These are phyloP conservation scores for Barnettozyma salicaria DNA, from an alignment of 805 yeast genomes.

Conservation along the genomic window DNA sequence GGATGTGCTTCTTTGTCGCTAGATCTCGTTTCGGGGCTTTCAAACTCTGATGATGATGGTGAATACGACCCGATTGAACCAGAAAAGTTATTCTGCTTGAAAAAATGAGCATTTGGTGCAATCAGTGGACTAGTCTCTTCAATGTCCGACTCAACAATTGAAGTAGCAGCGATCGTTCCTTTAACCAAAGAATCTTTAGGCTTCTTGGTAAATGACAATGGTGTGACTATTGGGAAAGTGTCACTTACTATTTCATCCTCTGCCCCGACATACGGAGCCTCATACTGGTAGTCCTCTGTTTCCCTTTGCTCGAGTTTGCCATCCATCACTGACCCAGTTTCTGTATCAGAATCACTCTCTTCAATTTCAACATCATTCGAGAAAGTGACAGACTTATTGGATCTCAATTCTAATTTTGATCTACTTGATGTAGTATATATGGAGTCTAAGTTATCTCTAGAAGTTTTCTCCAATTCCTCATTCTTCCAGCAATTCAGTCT, in stretches of 20 bases:
- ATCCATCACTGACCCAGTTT: too few species aligned
- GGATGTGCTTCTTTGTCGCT: slow-evolving; percentile 15
- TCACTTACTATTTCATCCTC: slow-evolving; percentile 21
- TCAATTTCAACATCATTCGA: slow-evolving; percentile 14
- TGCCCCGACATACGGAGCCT: slow-evolving; percentile 11
- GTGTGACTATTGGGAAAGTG: slow-evolving; percentile 20
- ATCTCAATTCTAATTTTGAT: slow-evolving; percentile 5
- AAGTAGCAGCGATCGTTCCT: neutral
- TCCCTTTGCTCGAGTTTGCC: neutral
- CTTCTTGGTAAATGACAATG: slow-evolving; percentile 19
- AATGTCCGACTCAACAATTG: slow-evolving; percentile 16
- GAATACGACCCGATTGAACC: slow-evolving; percentile 42
- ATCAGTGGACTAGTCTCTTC: slow-evolving; percentile 21
- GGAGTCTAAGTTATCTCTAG: slow-evolving; percentile 12
- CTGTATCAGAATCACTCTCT: neutral
- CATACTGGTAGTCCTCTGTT: slow-evolving; percentile 7
- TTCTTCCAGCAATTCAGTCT: slow-evolving; percentile 88
- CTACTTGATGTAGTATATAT: slow-evolving; percentile 1
- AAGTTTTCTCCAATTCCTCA: slow-evolving; percentile 44
- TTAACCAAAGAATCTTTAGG: neutral
- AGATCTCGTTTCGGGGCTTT: slow-evolving; percentile 30
- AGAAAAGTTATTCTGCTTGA: slow-evolving; percentile 26
- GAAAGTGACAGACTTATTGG: slow-evolving; percentile 22
- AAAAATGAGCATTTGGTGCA: slow-evolving; percentile 26
- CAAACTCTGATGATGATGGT: slow-evolving; percentile 41